Conservation (phyloP, 1,139 yeast genomes). For the Candida tropicalis region DNA sequence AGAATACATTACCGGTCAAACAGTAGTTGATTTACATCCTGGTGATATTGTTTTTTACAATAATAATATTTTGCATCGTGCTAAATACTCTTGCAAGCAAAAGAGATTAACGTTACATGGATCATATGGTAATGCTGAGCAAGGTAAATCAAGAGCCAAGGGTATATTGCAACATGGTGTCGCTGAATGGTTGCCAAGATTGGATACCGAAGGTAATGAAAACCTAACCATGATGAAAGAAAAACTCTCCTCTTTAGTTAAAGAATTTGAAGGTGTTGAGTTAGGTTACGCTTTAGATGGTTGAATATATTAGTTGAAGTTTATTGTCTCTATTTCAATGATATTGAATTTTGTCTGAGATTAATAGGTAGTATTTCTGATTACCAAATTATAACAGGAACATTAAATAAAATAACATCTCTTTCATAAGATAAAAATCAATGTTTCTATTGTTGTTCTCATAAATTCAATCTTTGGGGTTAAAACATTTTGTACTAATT, state of each 20-base stretch:
- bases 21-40: conserved; percentile 48
- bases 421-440: no score
- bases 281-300: conserved; percentile 53
- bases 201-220: conserved; percentile 35
- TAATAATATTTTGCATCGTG: conserved; percentile 56
- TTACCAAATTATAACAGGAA: no score
- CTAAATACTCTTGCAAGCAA: conserved; percentile 42
- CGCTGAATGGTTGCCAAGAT: conserved; percentile 49
- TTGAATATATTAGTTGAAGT: conserved; percentile 13
- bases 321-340: no score
- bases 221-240: conserved; percentile 36
- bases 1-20: conserved; percentile 43
- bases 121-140: conserved; percentile 51
- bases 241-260: conserved; percentile 39
- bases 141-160: conserved; percentile 49
- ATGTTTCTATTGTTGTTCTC: no score
- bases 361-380: no score
- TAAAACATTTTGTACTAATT: no score
- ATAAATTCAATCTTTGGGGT: no score
- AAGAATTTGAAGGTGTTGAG: conserved; percentile 41
- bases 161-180: conserved; percentile 61
- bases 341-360: no score
- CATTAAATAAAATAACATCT: no score
- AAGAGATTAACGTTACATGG: conserved; percentile 56
- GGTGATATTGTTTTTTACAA: conserved; percentile 60